Conservation (phyloP, 176 grass and related monocot genomes). For the Lolium perenne region DNA sequence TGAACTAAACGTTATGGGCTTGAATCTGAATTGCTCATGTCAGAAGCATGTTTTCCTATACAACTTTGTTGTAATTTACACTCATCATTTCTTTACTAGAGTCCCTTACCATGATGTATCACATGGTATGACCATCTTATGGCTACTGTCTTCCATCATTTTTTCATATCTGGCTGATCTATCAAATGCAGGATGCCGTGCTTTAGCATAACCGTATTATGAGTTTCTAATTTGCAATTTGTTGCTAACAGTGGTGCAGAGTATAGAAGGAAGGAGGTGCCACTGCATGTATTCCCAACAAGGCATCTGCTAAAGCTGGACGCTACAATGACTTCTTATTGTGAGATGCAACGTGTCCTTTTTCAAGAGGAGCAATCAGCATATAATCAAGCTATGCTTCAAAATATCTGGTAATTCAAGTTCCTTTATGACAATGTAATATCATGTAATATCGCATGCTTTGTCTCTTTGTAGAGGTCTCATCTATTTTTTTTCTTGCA, state of each 20-base stretch:
- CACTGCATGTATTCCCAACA: slow-evolving; percentile 67
- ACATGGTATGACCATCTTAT: not conserved
- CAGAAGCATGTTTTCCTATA: not conserved
- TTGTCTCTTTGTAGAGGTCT: not conserved
- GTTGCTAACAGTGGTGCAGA: slow-evolving; percentile 77
- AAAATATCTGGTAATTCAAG: slow-evolving; percentile 72
- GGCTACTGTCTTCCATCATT: not conserved
- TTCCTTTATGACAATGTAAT: slow-evolving; percentile 7
- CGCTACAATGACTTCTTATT: slow-evolving; percentile 69
- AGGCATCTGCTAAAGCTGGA: slow-evolving; percentile 82
- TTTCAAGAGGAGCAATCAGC: slow-evolving; percentile 94
- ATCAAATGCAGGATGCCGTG: not conserved
- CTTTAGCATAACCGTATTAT: not conserved
- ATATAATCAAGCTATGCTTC: slow-evolving; percentile 93
- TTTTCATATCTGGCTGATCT: not conserved
- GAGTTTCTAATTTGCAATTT: slow-evolving; percentile 47
- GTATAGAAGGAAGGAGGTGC: slow-evolving; percentile 87
- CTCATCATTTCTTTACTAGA: not conserved
- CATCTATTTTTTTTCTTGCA: slow-evolving; percentile 38
- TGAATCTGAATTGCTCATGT: slow-evolving; percentile 14
- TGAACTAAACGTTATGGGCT: not conserved
- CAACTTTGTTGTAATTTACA: not conserved
- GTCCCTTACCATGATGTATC: slow-evolving; percentile 11
- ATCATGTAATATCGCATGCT: not conserved
- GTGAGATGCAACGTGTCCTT: slow-evolving; percentile 82